These are phyloP conservation scores for Chrysochromulina tobinii DNA, from an alignment of 78 protist species.

Conservation along the genomic window DNA sequence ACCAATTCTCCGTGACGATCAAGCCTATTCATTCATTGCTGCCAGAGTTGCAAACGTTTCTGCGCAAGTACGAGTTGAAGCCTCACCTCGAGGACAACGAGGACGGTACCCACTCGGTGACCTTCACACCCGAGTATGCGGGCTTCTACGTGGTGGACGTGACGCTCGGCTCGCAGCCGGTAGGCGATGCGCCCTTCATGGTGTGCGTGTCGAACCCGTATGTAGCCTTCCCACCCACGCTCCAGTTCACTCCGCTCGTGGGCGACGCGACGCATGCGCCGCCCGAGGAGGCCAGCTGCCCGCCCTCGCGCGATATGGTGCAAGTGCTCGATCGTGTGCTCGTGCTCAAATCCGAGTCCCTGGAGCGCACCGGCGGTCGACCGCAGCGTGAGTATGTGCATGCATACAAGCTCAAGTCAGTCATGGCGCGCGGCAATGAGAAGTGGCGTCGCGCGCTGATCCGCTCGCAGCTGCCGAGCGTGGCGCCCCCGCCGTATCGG, in stretches of 20 bases:
- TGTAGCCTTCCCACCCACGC: not conserved
- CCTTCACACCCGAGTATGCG: not conserved
- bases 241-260: not conserved
- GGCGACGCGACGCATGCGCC: too few species aligned
- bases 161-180: not conserved
- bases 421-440: not conserved
- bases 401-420: not conserved
- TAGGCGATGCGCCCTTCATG: not conserved
- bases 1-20: not conserved
- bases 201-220: not conserved
- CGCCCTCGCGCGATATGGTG: too few species aligned
- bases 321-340: too few species aligned
- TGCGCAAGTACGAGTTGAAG: not conserved
- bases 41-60: not conserved
- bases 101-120: not conserved
- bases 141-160: not conserved
- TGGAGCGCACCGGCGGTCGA: too few species aligned
- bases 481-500: not conserved
- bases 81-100: not conserved
- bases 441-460: not conserved
- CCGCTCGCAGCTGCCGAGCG: not conserved
- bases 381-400: not conserved
- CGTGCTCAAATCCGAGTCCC: too few species aligned
- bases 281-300: too few species aligned
- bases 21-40: not conserved